These are phyloP conservation scores for Lagenidium sp. DNA, from an alignment of 352 stramenopile genomes.

Conservation along the genomic window DNA sequence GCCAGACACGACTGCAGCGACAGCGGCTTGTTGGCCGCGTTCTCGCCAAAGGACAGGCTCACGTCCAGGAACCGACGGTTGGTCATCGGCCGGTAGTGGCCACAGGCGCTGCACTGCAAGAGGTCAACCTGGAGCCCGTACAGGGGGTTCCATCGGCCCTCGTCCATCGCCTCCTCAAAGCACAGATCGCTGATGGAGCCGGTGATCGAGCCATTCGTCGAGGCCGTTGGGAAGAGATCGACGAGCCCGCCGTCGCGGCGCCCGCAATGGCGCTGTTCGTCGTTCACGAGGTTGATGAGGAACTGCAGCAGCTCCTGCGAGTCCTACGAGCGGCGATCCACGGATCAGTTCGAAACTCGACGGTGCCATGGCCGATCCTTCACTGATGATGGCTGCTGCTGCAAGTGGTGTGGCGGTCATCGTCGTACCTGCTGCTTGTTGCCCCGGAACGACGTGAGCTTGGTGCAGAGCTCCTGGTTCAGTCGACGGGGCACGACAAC, in stretches of 20 bases:
- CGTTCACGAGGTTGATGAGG: conserved; percentile 71
- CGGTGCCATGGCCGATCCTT: no score
- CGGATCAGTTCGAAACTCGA: no score
- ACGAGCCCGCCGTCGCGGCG: conserved; percentile 44
- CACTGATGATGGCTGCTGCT: not conserved
- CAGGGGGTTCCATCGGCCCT: conserved; percentile 66
- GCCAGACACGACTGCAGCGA: conserved; percentile 47
- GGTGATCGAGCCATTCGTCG: conserved; percentile 2
- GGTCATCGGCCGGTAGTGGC: conserved; percentile 51
- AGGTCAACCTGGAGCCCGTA: conserved; percentile 75
- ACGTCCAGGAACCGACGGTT: conserved; percentile 76
- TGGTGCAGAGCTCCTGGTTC: conserved; percentile 52
- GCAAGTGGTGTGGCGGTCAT: not conserved
- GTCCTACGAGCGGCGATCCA: conserved; percentile 24
- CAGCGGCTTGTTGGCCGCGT: conserved; percentile 17
- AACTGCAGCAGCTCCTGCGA: conserved; percentile 83
- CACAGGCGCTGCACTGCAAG: conserved; percentile 61
- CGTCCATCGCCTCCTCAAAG: conserved; percentile 52
- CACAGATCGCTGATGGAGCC: conserved; percentile 64
- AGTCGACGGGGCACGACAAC: conserved; percentile 38
- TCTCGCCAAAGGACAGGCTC: conserved; percentile 52
- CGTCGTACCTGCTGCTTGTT: conserved; percentile 66
- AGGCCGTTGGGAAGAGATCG: conserved; percentile 22
- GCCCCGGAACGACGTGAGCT: conserved; percentile 45
- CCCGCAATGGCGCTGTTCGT: conserved; percentile 41